Base-by-base conservation (phyloP, 139 green algal genomes). In the Micractinium conductrix region DNA sequence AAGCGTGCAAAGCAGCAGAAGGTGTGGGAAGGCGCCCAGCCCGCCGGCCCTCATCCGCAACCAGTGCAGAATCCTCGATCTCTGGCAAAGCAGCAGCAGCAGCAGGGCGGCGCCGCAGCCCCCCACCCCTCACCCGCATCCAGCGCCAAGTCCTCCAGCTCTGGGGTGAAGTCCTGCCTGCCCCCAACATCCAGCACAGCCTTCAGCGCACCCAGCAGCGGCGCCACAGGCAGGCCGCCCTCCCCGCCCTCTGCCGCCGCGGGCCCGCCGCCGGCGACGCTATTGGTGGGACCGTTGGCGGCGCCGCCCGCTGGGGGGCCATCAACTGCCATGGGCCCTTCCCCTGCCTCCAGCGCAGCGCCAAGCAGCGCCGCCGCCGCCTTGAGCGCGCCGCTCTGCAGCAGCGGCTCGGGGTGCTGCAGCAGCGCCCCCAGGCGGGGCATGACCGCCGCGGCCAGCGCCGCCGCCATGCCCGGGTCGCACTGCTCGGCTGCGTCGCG, bases 131-230 rank as follows among this genome's bases (percentile, higher is more conserved):
- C 14, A 85, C 80, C 80, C 12, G 80, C 80, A 69, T 85, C 80
- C 48, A 85, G 68, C 2, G 80, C 80, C 37, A 68, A 35, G 2
- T 79, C 45, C 44, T 79, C 80, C 67, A 85, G 30, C 48, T 85
- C 80, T 2, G 67, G 33, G 40, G 67, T 1, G 4, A 85, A 30
- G 68, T 85, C 80, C 80, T 40, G 28, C 16, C 28, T 38, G 0
- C 80, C 67, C 0, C 80, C 68, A 33, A 85, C 80, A 85, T 85
- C 80, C 80, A 85, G 45, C 44, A 78, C 80, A 16, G 9, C 28
- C 68, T 85, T 85, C 21, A 84, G 43, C 9, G 78, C 80, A 40
- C 68, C 44, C 80, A 85, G 67, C 80, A 85, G 63, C 45, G 67
- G 45, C 28, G 55, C n/a, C n/a, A n/a, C n/a, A n/a, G n/a, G n/a